These are phyloP conservation scores for Microcera coccophila DNA, from an alignment of 2,329 filamentous ascomycete genomes.

Conservation along the genomic window DNA sequence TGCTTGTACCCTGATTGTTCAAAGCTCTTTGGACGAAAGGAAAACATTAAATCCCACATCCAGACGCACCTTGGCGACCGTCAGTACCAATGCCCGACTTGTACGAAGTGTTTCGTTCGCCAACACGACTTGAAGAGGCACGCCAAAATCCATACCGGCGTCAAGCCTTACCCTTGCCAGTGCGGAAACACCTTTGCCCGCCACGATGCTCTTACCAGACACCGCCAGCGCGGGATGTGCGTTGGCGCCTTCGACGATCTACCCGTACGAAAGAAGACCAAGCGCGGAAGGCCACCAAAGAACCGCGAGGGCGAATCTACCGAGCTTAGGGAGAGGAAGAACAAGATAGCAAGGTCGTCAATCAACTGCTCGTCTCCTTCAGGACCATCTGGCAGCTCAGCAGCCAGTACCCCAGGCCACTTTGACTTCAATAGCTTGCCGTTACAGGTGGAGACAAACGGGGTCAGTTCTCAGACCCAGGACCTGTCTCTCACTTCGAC, in stretches of 20 bases:
- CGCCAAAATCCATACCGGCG: slow-evolving; percentile 92
- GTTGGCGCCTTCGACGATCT: slow-evolving; percentile 89
- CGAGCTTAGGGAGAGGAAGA: too few relatives aligned
- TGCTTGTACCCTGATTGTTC: slow-evolving; percentile 75
- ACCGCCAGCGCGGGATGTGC: slow-evolving; percentile 94
- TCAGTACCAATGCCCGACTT: slow-evolving; percentile 90
- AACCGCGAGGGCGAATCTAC: too few relatives aligned
- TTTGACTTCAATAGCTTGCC: slow-evolving; percentile 19
- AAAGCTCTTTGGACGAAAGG: slow-evolving; percentile 92
- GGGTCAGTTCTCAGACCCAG: slow-evolving; percentile 1
- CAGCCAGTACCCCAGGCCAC: slow-evolving; percentile 47
- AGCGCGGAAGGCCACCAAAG: slow-evolving; percentile 63
- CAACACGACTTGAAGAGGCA: slow-evolving; percentile 97
- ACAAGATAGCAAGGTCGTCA: slow-evolving; percentile 55
- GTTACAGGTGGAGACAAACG: not conserved
- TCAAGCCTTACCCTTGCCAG: slow-evolving; percentile 91
- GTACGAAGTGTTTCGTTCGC: slow-evolving; percentile 92
- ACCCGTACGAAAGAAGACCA: slow-evolving; percentile 57
- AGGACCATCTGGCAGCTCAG: slow-evolving; percentile 55
- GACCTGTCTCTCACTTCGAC: slow-evolving; percentile 37
- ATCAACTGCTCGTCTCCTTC: slow-evolving; percentile 51
- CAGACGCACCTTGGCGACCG: slow-evolving; percentile 96
- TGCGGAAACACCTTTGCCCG: slow-evolving; percentile 94
- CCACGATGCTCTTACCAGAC: slow-evolving; percentile 90
- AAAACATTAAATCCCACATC: slow-evolving; percentile 98